These are phyloP conservation scores for Aspergillus chevalieri DNA, from an alignment of 2,329 filamentous ascomycete genomes.

Conservation along the genomic window DNA sequence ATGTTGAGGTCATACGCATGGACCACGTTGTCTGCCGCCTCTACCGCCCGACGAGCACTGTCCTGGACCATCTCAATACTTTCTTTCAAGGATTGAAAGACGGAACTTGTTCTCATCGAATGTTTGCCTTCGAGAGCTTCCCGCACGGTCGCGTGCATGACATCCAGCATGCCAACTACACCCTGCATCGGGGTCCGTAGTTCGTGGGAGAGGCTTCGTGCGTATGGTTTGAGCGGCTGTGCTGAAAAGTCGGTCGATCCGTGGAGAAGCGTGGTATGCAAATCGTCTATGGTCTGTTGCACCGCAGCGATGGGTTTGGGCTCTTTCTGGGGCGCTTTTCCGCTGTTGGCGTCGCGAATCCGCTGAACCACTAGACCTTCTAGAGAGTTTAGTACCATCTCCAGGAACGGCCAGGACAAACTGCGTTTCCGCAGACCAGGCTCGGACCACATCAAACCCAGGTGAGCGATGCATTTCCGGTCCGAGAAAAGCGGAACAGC, in stretches of 20 bases:
- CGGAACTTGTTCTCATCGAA: constrained; percentile 45
- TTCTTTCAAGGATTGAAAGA: constrained; percentile 59
- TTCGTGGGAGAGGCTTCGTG: constrained; percentile 66
- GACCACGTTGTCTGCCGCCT: constrained; percentile 69
- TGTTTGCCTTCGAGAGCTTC: constrained; percentile 55
- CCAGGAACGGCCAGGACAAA: constrained; percentile 60
- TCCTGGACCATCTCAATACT: constrained; percentile 70
- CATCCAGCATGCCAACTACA: constrained; percentile 68
- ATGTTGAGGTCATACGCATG: constrained; percentile 71
- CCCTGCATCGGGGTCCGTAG: constrained; percentile 69
- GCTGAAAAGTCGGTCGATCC: constrained; percentile 50
- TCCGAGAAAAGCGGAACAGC: constrained; percentile 60
- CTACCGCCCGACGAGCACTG: constrained; percentile 64
- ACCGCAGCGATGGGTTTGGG: constrained; percentile 17
- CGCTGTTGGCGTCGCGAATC: constrained; percentile 49
- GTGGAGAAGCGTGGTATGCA: constrained; percentile 47
- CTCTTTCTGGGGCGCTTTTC: constrained; percentile 16
- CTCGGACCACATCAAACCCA: constrained; percentile 65
- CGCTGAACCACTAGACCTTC: constrained; percentile 61
- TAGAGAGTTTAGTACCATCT: constrained; percentile 62
- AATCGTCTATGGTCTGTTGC: constrained; percentile 13
- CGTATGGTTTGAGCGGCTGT: constrained; percentile 64
- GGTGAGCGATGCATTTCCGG: constrained; percentile 62
- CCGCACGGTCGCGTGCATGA: constrained; percentile 67
- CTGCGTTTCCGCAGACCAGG: constrained; percentile 52